These are phyloP conservation scores for Cyberlindnera veronae DNA, from an alignment of 805 yeast genomes.

Conservation along the genomic window DNA sequence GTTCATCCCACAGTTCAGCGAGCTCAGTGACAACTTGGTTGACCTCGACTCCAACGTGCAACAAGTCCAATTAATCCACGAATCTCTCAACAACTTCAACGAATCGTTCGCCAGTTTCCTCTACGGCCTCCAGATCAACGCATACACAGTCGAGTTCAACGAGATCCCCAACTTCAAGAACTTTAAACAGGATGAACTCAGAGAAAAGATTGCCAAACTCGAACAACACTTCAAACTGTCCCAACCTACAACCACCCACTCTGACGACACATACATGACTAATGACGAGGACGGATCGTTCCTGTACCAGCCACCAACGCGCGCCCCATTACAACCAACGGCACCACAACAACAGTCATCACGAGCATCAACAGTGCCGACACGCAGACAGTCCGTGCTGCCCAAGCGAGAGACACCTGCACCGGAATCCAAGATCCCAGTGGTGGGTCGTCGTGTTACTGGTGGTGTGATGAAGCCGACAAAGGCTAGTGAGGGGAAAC, in stretches of 20 bases:
- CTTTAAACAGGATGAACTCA: slow-evolving; percentile 17
- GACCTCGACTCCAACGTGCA: slow-evolving; percentile 58
- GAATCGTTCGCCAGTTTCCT: slow-evolving; percentile 75
- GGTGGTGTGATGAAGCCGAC: slow-evolving; percentile 22
- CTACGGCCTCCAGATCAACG: slow-evolving; percentile 78
- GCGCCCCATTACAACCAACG: background rate
- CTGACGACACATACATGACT: slow-evolving; percentile 30
- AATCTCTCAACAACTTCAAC: slow-evolving; percentile 60
- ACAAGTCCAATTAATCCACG: slow-evolving; percentile 57
- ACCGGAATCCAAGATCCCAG: slow-evolving; percentile 10
- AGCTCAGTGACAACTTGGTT: slow-evolving; percentile 45
- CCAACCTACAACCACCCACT: no score
- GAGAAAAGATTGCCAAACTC: slow-evolving; percentile 19
- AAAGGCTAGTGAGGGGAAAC: slow-evolving; percentile 22
- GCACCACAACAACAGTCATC: background rate
- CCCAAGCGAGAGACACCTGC: no score
- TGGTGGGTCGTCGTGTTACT: slow-evolving; percentile 10
- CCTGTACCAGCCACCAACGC: slow-evolving; percentile 26
- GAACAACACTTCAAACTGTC: slow-evolving; percentile 19
- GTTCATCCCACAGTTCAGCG: slow-evolving; percentile 39
- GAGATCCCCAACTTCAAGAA: slow-evolving; percentile 21
- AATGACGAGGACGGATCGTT: slow-evolving; percentile 32
- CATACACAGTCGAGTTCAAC: slow-evolving; percentile 78
- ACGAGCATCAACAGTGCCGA: slow-evolving; percentile 1
- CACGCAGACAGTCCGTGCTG: no score